Evolutionary conservation across 169 alveolate genomes (phyloP), one percentile per base, ranked within the genome.

Genomic region (Condylostoma magnum): DNA sequence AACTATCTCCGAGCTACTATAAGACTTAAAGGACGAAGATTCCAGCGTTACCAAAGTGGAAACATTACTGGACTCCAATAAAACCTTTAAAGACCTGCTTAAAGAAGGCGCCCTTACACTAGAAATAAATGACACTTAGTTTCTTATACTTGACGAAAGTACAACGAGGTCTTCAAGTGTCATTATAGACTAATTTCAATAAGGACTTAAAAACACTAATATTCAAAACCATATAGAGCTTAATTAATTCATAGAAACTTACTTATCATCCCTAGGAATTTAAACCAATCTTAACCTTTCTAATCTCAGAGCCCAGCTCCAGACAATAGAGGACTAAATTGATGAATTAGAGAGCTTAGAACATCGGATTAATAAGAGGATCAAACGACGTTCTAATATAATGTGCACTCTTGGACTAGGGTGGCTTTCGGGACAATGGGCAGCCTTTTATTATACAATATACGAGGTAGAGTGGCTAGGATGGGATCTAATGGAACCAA

Each of bases 401-500:
- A 20, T 18, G n/a, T 20, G 12, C 6, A 6, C 12, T 6, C 1
- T 25, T 15, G 41, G 44, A 10, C 43, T 66, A n/a, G 15, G 65
- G 8, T 6, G 28, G 8, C 22, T 66, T 28, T 10, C 53, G 33
- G 46, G 58, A 15, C 51, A 82, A 37, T 77, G 68, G 34, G 69
- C 75, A 2, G 25, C 73, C 4, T 76, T 77, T 15, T 77, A 78
- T 22, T 76, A 71, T 34, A 56, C 79, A 34, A 82, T 82, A 22
- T 82, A 70, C 44, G 60, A 54, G 12, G 86, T 82, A 1, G 80
- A 66, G 8, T 82, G 89, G 89, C 67, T 82, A 1, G 89, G 89
- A 6, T 82, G 89, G 89, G 89, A 82, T 57, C 58, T 82, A 4
- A 78, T 77, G 67, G 89, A 82, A 46, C 89, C 89, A 18, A 12